Evolutionary conservation across 208 protist species (phyloP).

Genomic region (Leishmania gerbilli): DNA sequence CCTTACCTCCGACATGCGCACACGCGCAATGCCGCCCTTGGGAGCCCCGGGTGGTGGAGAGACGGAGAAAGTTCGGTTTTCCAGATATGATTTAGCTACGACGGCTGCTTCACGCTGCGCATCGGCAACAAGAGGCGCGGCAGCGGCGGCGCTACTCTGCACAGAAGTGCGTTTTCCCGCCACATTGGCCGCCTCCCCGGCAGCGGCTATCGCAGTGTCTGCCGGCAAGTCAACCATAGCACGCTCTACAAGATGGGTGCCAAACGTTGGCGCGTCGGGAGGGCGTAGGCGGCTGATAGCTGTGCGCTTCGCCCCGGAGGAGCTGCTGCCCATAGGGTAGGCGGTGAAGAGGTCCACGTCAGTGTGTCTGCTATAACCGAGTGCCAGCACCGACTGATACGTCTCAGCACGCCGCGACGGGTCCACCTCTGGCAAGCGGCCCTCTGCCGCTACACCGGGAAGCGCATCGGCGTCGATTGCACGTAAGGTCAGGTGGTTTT

Average conservation of each 20-base stretch:
- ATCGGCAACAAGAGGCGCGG: background rate
- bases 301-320: slow-evolving; percentile 10
- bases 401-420: background rate
- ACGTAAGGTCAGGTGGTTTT: slow-evolving; percentile 21
- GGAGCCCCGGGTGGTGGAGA: background rate
- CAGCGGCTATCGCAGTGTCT: background rate
- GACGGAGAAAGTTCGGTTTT: background rate
- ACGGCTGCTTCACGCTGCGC: background rate
- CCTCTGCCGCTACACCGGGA: background rate
- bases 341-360: slow-evolving; percentile 1
- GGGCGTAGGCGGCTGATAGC: slow-evolving; percentile 59
- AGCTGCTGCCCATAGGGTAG: background rate
- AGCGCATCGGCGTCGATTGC: slow-evolving; percentile 3
- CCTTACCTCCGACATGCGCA: background rate
- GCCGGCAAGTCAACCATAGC: slow-evolving; percentile 19
- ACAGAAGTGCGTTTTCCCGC: background rate
- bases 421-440: background rate
- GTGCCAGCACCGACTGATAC: slow-evolving; percentile 22
- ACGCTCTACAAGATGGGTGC: slow-evolving; percentile 45
- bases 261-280: slow-evolving; percentile 49
- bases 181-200: background rate
- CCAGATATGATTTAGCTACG: background rate
- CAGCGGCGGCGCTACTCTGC: background rate
- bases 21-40: background rate
- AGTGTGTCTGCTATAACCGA: background rate